Percentiles rank a stretch among this genome's conserved stretches.
Conservation (phyloP, 2,329 filamentous ascomycete species). For the Phialophora chinensis region DNA sequence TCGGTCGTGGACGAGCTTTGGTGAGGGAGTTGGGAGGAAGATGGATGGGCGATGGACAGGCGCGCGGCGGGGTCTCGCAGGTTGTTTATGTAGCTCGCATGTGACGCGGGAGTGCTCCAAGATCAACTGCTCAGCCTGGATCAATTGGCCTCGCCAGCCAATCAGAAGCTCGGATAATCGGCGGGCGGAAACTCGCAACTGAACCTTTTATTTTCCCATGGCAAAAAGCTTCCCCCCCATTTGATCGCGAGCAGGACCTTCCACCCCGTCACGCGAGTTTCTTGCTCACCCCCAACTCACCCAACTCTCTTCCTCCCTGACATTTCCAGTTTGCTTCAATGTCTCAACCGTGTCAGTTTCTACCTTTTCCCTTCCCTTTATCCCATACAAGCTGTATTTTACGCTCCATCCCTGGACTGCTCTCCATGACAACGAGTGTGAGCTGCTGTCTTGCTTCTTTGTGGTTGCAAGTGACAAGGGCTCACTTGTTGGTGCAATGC, state of each 20-base stretch:
- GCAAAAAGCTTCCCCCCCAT: neutral
- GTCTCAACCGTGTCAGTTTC: neutral
- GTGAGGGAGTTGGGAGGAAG: conserved; percentile 21
- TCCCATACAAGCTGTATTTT: neutral
- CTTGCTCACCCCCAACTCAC: neutral
- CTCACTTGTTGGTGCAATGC: neutral
- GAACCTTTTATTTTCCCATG: neutral
- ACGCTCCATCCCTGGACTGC: neutral
- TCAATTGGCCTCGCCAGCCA: conserved; percentile 28
- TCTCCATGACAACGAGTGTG: neutral
- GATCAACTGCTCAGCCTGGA: conserved; percentile 12
- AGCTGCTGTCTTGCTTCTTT: neutral
- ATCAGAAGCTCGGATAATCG: conserved; percentile 19
- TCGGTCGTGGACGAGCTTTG: conserved; percentile 24
- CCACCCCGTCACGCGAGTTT: neutral
- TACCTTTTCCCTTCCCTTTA: neutral
- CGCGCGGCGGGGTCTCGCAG: conserved; percentile 47
- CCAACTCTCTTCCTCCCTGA: neutral
- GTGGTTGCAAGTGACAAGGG: neutral
- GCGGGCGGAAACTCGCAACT: conserved; percentile 10
- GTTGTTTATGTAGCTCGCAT: conserved; percentile 40
- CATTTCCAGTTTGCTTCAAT: neutral
- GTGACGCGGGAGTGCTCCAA: conserved; percentile 24
- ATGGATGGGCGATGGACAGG: conserved; percentile 41
- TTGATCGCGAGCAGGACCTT: conserved; percentile 2